Conservation (phyloP, 192 early-diverging fungal species). For the Rhizophagus sp. region DNA sequence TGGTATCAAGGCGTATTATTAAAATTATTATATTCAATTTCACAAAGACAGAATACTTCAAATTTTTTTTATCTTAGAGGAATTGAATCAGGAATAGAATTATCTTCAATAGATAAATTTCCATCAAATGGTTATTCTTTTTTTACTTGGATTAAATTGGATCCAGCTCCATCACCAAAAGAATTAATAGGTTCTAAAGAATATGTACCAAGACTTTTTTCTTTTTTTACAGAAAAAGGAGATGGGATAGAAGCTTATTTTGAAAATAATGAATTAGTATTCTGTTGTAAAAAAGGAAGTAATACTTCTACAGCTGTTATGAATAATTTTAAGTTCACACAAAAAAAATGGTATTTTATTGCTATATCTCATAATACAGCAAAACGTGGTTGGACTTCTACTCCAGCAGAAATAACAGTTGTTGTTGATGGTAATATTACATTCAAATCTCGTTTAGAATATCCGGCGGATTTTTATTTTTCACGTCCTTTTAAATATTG, state of each 20-base stretch:
- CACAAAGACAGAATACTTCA: conserved; percentile 25
- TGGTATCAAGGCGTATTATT: conserved; percentile 29
- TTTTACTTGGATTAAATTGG: conserved; percentile 32
- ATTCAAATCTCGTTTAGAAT: conserved; percentile 20
- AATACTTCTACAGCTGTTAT: background rate
- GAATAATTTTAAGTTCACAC: conserved; percentile 23
- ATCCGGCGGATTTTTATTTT: conserved; percentile 5
- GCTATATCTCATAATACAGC: conserved; percentile 5
- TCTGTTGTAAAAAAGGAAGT: conserved; percentile 18
- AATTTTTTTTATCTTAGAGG: conserved; percentile 29
- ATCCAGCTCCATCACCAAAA: background rate
- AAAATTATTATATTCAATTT: conserved; percentile 29
- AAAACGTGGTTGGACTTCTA: conserved; percentile 21
- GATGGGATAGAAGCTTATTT: conserved; percentile 32
- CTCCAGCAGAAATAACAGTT: conserved; percentile 15
- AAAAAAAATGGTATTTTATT: conserved; percentile 29
- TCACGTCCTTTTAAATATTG: conserved; percentile 18
- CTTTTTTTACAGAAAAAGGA: conserved; percentile 16
- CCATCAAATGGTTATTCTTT: conserved; percentile 30
- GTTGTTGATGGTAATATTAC: conserved; percentile 18
- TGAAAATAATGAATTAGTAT: conserved; percentile 15
- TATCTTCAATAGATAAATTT: conserved; percentile 29
- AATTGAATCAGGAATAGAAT: conserved; percentile 18
- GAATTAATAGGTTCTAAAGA: background rate
- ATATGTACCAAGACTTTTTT: conserved; percentile 24